These are phyloP conservation scores for Agaricus sinodeliciosus DNA, from an alignment of 768 basidiomycete species.

Conservation along the genomic window DNA sequence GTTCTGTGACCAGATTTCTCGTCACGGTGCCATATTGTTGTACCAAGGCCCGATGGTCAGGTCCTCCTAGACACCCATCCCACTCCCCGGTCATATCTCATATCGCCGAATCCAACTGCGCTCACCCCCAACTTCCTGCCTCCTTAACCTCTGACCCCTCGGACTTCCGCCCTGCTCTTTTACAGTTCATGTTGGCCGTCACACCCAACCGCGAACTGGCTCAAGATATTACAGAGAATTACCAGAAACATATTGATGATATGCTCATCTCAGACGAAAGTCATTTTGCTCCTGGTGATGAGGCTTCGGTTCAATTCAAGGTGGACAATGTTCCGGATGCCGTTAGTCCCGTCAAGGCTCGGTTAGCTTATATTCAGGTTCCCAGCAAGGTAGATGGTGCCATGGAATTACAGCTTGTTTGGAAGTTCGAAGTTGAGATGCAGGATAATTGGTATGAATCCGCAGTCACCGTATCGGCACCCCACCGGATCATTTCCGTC, in stretches of 20 bases:
- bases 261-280: conserved; percentile 38
- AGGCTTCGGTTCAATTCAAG: conserved; percentile 28
- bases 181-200: conserved; percentile 77
- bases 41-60: conserved; percentile 23
- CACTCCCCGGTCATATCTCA: conserved; percentile 32
- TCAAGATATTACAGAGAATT: conserved; percentile 41
- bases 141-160: conserved; percentile 26
- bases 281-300: conserved; percentile 39
- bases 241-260: conserved; percentile 40
- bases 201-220: conserved; percentile 45
- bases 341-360: conserved; percentile 74
- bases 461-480: conserved; percentile 64
- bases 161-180: conserved; percentile 51
- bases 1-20: conserved; percentile 39
- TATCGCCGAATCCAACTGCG: conserved; percentile 54
- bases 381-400: conserved; percentile 54
- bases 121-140: conserved; percentile 34
- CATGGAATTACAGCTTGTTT: conserved; percentile 67
- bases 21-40: not conserved
- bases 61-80: conserved; percentile 23
- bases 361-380: conserved; percentile 76
- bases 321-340: conserved; percentile 68
- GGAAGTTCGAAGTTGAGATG: conserved; percentile 95
- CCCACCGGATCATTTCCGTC: conserved; percentile 78
- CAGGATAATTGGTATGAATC: conserved; percentile 95